Conservation (phyloP, 345 rosid species). For the Syzygium jambos region DNA sequence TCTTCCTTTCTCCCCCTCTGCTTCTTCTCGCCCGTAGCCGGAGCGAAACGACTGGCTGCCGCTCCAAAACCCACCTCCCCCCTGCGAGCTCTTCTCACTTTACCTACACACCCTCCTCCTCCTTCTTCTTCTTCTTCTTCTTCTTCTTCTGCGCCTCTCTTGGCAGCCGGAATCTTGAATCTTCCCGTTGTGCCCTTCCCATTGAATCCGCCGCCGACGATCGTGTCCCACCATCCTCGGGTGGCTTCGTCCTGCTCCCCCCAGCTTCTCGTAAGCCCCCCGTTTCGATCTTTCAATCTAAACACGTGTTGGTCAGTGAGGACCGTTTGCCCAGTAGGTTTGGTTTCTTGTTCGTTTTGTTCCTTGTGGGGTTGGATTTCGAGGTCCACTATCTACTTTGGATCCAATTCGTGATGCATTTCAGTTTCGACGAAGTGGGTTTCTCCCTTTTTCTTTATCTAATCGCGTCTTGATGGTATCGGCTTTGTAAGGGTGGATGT, state of each 20-base stretch:
- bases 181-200: background rate
- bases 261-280: background rate
- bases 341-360: background rate
- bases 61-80: background rate
- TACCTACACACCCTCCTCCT: background rate
- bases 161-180: background rate
- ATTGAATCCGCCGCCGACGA: background rate
- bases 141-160: background rate
- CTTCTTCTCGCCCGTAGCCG: background rate
- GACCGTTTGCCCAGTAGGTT: background rate
- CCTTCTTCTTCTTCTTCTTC: background rate
- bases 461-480: background rate
- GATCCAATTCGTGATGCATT: background rate
- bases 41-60: background rate
- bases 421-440: background rate
- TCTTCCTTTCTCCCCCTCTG: background rate
- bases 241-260: background rate
- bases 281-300: background rate
- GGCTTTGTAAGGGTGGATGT: background rate
- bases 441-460: background rate
- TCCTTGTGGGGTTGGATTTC: background rate
- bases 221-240: background rate
- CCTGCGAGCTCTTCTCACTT: background rate
- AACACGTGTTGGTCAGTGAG: background rate
- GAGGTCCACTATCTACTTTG: background rate